Evolutionary conservation across 345 rosid species (phyloP).

Genomic region (Gossypium longicalyx): DNA sequence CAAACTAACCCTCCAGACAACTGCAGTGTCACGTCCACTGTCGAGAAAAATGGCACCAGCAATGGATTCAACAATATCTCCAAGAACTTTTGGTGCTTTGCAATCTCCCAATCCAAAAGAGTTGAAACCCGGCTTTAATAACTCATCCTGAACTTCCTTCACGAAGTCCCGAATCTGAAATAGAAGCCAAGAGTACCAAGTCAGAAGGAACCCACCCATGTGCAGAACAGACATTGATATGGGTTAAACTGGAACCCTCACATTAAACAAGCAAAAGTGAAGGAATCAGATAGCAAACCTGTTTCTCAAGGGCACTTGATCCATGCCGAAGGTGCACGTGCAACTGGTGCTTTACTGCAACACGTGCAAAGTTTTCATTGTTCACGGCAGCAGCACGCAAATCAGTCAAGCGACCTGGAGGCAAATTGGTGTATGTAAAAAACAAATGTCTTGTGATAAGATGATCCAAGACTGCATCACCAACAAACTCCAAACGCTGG

Average conservation of each 20-base stretch:
- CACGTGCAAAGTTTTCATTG: conserved; percentile 96
- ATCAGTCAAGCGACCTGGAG: conserved; percentile 97
- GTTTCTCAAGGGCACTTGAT: conserved; percentile 94
- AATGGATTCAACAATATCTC: conserved; percentile 91
- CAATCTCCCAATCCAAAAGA: conserved; percentile 98
- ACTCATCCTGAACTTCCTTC: conserved; percentile 74
- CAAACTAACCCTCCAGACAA: conserved; percentile 83
- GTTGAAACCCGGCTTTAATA: conserved; percentile 82
- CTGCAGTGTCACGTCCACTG: conserved; percentile 63
- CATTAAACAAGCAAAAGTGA: neutral
- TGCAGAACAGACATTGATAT: neutral
- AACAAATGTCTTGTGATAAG: conserved; percentile 87
- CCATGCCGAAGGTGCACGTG: conserved; percentile 92
- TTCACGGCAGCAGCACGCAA: conserved; percentile 98
- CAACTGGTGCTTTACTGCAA: conserved; percentile 90
- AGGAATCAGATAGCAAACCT: conserved; percentile 44
- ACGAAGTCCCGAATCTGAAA: conserved; percentile 91
- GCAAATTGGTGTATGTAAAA: conserved; percentile 82
- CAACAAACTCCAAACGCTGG: conserved; percentile 94
- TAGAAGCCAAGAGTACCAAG: conserved; percentile 8
- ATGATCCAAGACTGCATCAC: conserved; percentile 97
- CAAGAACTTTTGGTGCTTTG: conserved; percentile 98
- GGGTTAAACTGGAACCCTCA: neutral
- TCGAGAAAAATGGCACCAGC: conserved; percentile 99
- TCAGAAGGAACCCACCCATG: conserved; percentile 15